Evolutionary conservation across 2,329 filamentous ascomycete species (phyloP), one percentile per base, ranked within the genome.

Genomic region (Fusarium papillatum): DNA sequence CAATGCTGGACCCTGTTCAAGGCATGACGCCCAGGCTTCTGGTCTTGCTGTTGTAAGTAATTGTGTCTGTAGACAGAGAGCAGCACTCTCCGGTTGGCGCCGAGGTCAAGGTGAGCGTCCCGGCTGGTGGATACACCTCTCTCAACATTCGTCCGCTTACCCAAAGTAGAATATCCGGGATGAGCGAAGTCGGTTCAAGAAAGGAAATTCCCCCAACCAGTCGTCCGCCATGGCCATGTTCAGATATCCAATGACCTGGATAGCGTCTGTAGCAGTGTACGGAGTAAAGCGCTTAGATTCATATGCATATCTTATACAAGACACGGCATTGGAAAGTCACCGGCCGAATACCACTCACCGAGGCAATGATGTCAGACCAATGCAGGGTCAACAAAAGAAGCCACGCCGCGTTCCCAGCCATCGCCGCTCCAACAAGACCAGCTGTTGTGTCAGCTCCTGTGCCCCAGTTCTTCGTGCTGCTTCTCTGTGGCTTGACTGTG

Each of bases 81-180:
- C 43, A 46, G 60, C 64, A 29, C 50, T 59, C 38, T 66, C 66
- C 66, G 63, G 60, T 69, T 70, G 46, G 68, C 65, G 61, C 77
- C 77, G 76, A 76, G 77, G 77, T 72, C 68, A 79, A 72, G 66
- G 66, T 61, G 59, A 76, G 64, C 57, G 68, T 64, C 46, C 39
- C 19, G 29, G 50, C n/a, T 46, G 38, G 59, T 69, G 68, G 65
- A 55, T 29, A 63, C 61, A 64, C 62, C 41, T 64, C 53, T 60
- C 38, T 63, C 60, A 59, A 48, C 55, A 71, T 48, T 50, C n/a
- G 19, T 48, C 64, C 57, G 16, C 63, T 71, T 72, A 59, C 60
- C 46, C 41, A 50, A 70, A 70, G 60, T 59, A 64, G 68, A 66
- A 73, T 41, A 70, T 69, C 60, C 26, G 59, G 46, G 31, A 60